phyloP scores from a whole-genome alignment of 2,329 filamentous ascomycete genomes.

The Ophiostoma tasmaniense region DNA sequence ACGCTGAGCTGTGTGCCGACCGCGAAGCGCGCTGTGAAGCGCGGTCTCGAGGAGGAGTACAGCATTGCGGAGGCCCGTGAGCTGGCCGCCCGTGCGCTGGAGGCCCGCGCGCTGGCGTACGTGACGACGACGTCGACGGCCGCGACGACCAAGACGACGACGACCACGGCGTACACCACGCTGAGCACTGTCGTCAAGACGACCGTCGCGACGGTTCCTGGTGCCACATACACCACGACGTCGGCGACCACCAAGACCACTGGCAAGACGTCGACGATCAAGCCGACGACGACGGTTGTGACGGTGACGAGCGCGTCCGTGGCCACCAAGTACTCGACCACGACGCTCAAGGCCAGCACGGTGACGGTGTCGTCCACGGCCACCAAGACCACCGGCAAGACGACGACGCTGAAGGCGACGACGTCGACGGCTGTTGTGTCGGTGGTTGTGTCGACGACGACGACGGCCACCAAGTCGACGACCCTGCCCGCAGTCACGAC shows the following conservation, averaged over 20 bases:
- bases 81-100: neutral
- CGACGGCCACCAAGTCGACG: neutral
- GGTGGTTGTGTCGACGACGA: neutral
- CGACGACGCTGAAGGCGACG: neutral
- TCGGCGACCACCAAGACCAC: slow-evolving; percentile 3
- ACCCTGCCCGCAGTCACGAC: neutral
- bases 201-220: neutral
- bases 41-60: neutral
- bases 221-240: slow-evolving; percentile 3
- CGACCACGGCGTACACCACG: neutral
- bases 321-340: neutral
- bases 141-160: neutral
- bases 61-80: neutral
- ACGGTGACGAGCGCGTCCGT: neutral
- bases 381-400: slow-evolving; percentile 2
- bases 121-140: neutral
- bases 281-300: neutral
- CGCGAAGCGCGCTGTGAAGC: neutral
- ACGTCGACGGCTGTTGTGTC: neutral
- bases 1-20: neutral
- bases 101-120: neutral
- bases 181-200: neutral
- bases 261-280: neutral
- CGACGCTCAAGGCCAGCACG: neutral
- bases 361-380: neutral